A percentile compares a stretch with the other conserved stretches of the same genome.
These are phyloP conservation scores for Pseudognaphalium luteoalbum DNA, from an alignment of 129 eudicot genomes.

Conservation along the genomic window DNA sequence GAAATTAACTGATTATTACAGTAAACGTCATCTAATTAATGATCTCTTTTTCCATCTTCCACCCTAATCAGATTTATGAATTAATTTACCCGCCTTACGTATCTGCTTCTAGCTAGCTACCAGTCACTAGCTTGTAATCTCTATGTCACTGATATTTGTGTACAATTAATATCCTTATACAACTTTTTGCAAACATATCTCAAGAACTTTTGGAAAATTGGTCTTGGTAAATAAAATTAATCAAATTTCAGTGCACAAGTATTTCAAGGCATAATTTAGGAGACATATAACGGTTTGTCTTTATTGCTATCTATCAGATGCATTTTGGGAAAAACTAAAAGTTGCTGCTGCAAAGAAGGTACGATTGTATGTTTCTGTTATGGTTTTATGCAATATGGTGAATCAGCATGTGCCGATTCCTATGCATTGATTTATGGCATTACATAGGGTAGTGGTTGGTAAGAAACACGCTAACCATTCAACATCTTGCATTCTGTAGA, in stretches of 20 bases:
- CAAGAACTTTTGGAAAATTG: not conserved
- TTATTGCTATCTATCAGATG: conserved; percentile 41
- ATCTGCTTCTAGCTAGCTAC: conserved; percentile 12
- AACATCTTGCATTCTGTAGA: not conserved
- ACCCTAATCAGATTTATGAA: not conserved
- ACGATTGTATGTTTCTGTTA: conserved; percentile 7
- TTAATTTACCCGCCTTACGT: not conserved
- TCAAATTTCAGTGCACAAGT: conserved; percentile 4
- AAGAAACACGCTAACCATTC: not conserved
- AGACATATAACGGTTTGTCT: not conserved
- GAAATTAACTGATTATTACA: not conserved
- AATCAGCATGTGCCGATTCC: not conserved
- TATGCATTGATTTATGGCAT: conserved; percentile 8
- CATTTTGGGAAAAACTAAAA: conserved; percentile 65
- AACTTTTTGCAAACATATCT: not conserved
- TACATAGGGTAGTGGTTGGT: not conserved
- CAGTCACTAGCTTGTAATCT: conserved; percentile 17
- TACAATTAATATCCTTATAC: not conserved
- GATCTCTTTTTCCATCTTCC: conserved; percentile 14
- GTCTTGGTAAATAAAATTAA: not conserved
- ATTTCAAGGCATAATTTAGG: not conserved
- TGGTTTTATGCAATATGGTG: conserved; percentile 13
- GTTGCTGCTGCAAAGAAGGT: conserved; percentile 71
- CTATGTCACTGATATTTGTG: not conserved
- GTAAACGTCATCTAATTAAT: not conserved